Percentiles rank a stretch among this genome's conserved stretches.
phyloP scores from a whole-genome alignment of 163 green algal species.

The Dunaliella salina region DNA sequence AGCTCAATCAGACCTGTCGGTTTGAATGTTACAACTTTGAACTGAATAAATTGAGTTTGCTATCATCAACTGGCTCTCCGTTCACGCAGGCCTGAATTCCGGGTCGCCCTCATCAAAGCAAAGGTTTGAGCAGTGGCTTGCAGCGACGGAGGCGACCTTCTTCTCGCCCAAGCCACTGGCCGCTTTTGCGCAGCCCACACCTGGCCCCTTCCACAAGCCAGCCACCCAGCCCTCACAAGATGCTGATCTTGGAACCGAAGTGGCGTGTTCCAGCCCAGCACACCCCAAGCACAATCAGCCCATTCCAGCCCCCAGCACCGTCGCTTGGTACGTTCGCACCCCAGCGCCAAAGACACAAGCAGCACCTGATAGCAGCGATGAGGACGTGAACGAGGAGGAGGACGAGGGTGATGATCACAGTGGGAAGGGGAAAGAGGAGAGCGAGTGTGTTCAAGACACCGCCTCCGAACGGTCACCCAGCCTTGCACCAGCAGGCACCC shows the following conservation, averaged over 20 bases:
- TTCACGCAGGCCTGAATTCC: not conserved
- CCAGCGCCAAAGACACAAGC: not conserved
- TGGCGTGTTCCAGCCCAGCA: not conserved
- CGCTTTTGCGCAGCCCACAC: no score
- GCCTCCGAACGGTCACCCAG: not conserved
- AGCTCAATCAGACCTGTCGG: no score
- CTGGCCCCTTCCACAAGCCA: no score
- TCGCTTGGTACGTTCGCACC: not conserved
- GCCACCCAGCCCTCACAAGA: no score
- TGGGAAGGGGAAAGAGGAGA: not conserved
- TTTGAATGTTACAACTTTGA: no score
- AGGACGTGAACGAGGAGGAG: not conserved
- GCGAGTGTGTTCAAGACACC: no score
- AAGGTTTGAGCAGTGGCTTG: conserved; percentile 2
- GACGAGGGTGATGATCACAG: not conserved
- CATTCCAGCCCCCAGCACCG: not conserved
- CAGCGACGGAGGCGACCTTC: not conserved
- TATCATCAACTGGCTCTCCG: no score
- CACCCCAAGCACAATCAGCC: not conserved
- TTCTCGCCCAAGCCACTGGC: not conserved
- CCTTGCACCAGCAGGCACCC: not conserved
- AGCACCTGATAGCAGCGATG: not conserved
- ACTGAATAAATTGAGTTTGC: not conserved
- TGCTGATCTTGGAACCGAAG: no score
- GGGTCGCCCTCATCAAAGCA: not conserved